Percentiles rank a stretch among this genome's conserved stretches.
These are phyloP conservation scores for Euphorbia celastroides DNA, from an alignment of 441 rosid species.

Conservation along the genomic window DNA sequence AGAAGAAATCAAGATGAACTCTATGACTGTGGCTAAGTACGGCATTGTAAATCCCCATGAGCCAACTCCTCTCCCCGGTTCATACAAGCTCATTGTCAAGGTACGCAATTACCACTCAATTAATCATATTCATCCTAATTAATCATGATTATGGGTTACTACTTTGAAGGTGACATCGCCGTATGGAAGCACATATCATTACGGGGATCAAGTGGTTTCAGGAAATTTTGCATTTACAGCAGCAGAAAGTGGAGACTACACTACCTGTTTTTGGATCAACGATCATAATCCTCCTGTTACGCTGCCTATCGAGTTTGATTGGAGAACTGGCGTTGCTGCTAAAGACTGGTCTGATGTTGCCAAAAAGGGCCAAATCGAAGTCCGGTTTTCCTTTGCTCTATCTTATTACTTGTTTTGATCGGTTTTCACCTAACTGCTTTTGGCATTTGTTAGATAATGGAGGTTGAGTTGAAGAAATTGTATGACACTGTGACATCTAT, in stretches of 20 bases:
- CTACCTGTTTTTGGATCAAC: slow-evolving; percentile 53
- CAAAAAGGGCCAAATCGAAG: slow-evolving; percentile 67
- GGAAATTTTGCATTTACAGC: slow-evolving; percentile 77
- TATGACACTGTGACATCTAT: slow-evolving; percentile 46
- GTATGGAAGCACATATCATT: too few relatives aligned
- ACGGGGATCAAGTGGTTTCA: slow-evolving; percentile 44
- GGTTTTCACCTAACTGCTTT: too few relatives aligned
- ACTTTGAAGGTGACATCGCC: slow-evolving; percentile 65
- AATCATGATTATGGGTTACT: too few relatives aligned
- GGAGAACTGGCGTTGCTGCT: slow-evolving; percentile 74
- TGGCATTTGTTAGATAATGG: slow-evolving; percentile 40
- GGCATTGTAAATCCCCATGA: slow-evolving; percentile 46
- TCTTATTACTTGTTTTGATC: not conserved
- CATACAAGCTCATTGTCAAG: slow-evolving; percentile 54
- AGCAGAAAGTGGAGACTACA: slow-evolving; percentile 53
- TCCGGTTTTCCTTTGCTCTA: slow-evolving; percentile 21
- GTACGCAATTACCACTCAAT: slow-evolving; percentile 27
- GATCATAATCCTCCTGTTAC: slow-evolving; percentile 30
- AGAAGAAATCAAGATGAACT: slow-evolving; percentile 59
- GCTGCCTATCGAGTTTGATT: slow-evolving; percentile 59
- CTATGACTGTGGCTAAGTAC: slow-evolving; percentile 67
- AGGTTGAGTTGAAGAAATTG: slow-evolving; percentile 68
- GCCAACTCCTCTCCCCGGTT: slow-evolving; percentile 43
- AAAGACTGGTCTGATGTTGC: slow-evolving; percentile 78
- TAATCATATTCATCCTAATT: not conserved